A percentile compares a stretch with the other conserved stretches of the same genome.
phyloP scores from a whole-genome alignment of 768 basidiomycete genomes.

The Xerocomus spinulosus region DNA sequence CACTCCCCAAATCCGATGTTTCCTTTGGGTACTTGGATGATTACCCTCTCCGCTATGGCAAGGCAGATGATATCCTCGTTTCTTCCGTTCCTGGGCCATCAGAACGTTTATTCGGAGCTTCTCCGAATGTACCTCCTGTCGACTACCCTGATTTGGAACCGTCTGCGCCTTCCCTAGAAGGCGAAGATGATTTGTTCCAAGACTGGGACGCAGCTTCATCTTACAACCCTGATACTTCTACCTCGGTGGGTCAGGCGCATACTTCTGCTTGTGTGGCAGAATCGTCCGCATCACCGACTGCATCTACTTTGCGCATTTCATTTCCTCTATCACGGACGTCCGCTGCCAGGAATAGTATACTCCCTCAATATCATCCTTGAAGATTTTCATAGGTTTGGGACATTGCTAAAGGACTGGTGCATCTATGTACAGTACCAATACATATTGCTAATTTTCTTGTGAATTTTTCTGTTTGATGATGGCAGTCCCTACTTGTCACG shows the following conservation, averaged over 20 bases:
- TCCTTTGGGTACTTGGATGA: conserved; percentile 32
- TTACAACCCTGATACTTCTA: neutral
- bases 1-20: conserved; percentile 39
- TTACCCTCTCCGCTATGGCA: conserved; percentile 36
- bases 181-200: conserved; percentile 18
- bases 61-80: conserved; percentile 28
- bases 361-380: conserved; percentile 30
- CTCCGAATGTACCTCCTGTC: conserved; percentile 33
- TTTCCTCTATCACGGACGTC: conserved; percentile 1
- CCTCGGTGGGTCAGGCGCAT: conserved; percentile 4
- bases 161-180: conserved; percentile 42
- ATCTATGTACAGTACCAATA: conserved; percentile 18
- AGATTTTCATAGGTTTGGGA: conserved; percentile 2
- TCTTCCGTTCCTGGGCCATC: conserved; percentile 37
- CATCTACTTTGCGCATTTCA: conserved; percentile 3
- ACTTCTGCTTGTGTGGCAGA: neutral
- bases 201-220: conserved; percentile 19
- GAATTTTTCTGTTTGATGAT: neutral
- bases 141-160: conserved; percentile 33
- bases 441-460: conserved; percentile 20
- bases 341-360: conserved; percentile 15
- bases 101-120: conserved; percentile 42
- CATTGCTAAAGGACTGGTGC: conserved; percentile 7
- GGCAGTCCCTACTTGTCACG: too few species aligned
- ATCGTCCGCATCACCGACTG: neutral